Evolutionary conservation across 306 rosid species (phyloP).

Genomic region (Rosa rugosa): DNA sequence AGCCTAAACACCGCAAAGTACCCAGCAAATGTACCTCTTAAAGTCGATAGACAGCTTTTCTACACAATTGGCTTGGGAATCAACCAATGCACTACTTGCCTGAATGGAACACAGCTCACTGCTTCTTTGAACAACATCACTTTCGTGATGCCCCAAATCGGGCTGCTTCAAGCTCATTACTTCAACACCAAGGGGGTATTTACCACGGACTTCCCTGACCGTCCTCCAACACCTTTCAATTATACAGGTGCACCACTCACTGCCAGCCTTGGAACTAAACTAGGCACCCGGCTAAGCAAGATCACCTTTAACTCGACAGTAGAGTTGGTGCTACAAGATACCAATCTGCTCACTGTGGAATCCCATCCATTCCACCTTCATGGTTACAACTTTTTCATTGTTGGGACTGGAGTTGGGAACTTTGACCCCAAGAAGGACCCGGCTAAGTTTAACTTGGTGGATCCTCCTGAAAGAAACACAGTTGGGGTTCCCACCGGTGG

Average conservation of each 20-base stretch:
- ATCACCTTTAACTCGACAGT: constrained; percentile 27
- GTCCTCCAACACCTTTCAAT: too few species aligned
- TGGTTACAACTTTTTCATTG: constrained; percentile 35
- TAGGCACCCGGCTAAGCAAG: constrained; percentile 28
- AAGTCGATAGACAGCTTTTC: constrained; percentile 24
- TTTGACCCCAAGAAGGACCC: constrained; percentile 31
- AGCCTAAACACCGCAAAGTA: neutral
- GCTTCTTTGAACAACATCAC: too few species aligned
- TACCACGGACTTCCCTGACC: too few species aligned
- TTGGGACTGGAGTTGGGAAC: constrained; percentile 35
- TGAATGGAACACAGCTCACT: constrained; percentile 13
- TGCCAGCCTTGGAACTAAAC: constrained; percentile 27
- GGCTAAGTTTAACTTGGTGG: constrained; percentile 27
- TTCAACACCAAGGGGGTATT: too few species aligned
- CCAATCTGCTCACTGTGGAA: constrained; percentile 32
- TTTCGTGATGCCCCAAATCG: too few species aligned
- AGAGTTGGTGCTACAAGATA: constrained; percentile 33
- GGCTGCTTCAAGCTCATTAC: too few species aligned
- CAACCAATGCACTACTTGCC: constrained; percentile 29
- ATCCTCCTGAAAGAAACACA: constrained; percentile 35
- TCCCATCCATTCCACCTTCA: constrained; percentile 44
- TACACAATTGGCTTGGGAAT: constrained; percentile 29
- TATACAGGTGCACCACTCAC: constrained; percentile 20
- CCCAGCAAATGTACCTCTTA: constrained; percentile 31
- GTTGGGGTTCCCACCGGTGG: constrained; percentile 35